phyloP scores from a whole-genome alignment of 108 stramenopile species.

The Pseudonitzschia multistriata region DNA sequence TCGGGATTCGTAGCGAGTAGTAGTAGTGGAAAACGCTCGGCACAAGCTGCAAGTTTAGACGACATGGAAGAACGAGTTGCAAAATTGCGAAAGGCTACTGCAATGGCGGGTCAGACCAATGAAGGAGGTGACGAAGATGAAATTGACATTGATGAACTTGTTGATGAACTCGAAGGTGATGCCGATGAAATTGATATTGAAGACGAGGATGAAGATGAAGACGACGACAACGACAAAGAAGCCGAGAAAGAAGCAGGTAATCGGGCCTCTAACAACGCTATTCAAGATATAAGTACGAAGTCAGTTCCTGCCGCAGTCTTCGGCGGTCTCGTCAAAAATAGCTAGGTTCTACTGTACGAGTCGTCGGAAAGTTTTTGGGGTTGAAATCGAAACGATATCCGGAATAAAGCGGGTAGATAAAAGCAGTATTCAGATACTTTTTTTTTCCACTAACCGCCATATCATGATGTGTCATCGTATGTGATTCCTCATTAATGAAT shows the following conservation, averaged over 20 bases:
- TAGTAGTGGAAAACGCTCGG: conserved; percentile 55
- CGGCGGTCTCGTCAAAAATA: conserved; percentile 56
- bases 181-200: conserved; percentile 38
- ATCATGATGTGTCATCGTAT: no score
- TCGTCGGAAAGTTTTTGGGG: no score
- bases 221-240: conserved; percentile 20
- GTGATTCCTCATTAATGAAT: no score
- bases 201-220: conserved; percentile 44
- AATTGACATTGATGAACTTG: conserved; percentile 69
- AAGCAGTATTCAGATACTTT: no score
- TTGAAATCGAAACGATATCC: no score
- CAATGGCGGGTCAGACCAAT: conserved; percentile 8
- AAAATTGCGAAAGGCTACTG: conserved; percentile 65
- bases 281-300: conserved; percentile 50
- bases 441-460: no score
- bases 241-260: not conserved
- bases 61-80: conserved; percentile 88
- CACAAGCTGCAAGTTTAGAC: conserved; percentile 67
- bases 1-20: conserved; percentile 52
- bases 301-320: conserved; percentile 74
- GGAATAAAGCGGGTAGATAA: no score
- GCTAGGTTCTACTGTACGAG: no score
- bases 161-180: conserved; percentile 38
- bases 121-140: conserved; percentile 60
- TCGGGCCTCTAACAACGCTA: not conserved